Evolutionary conservation across 345 rosid species (phyloP), one percentile per base, ranked within the genome.

Genomic region (Crucihimalaya himalaica): DNA sequence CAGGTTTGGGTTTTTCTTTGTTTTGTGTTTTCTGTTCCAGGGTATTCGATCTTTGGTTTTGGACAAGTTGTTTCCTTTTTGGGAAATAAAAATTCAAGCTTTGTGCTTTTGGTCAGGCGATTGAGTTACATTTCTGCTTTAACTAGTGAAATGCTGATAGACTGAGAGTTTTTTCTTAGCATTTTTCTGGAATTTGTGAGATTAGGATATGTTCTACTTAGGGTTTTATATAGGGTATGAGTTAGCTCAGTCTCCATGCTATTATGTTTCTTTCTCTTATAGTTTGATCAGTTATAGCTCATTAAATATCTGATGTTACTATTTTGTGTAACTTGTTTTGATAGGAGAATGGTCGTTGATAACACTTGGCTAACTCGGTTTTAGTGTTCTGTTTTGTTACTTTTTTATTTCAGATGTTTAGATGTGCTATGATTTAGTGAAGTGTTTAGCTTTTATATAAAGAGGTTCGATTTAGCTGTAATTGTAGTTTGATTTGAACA

Each of bases 1-100:
- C 96, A 84, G 98, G 96, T 90, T 27, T 46, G 43, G 0, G 5
- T 8, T 46, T 62, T 16, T 18, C 2, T 18, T 3, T 16, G 15
- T 29, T 28, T 27, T 42, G 21, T 16, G 5, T 62, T 56, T 32
- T 6, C 18, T 42, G 20, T 45, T 63, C 71, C 74, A 70, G 81
- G 83, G 78, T 75, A 78, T 76, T 46, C 15, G 9, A 25, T 23
- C 37, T 71, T 63, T 64, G 48, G 46, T 29, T 48, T 50, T 28
- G 28, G 29, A 32, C 14, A 13, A 45, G 6, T 35, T 35, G 11
- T 59, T 4, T 32, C 67, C 31, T 50, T 48, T 25, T 20, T 25
- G 47, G 51, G 23, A 47, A 61, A 63, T 6, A 39, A 71, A 71
- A 39, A 39, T 8, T 39, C 52, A 25, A 51, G 60, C 53, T 72